phyloP scores from a whole-genome alignment of 805 yeast genomes.

The Ogataea thermomethanolica region DNA sequence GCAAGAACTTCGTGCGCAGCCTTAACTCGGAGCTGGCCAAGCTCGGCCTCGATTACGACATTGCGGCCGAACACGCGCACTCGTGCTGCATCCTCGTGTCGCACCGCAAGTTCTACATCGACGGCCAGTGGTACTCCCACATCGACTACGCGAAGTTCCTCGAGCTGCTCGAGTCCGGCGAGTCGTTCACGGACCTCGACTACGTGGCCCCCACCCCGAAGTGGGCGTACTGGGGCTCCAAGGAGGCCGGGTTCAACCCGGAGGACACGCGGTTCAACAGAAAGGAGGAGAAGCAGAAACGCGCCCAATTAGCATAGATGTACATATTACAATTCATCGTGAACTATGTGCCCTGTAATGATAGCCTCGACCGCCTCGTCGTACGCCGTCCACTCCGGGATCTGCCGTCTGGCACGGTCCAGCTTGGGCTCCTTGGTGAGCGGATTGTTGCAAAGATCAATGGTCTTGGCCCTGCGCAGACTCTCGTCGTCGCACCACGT shows the following conservation, averaged over 20 bases:
- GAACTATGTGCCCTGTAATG: constrained; percentile 3
- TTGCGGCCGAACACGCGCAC: constrained; percentile 95
- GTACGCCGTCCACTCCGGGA: constrained; percentile 74
- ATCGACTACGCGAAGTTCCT: constrained; percentile 79
- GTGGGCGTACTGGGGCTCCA: constrained; percentile 89
- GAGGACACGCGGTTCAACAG: constrained; percentile 68
- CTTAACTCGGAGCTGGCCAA: constrained; percentile 58
- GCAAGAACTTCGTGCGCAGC: constrained; percentile 65
- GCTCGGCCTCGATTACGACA: constrained; percentile 69
- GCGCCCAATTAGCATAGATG: constrained; percentile 6
- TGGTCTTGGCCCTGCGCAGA: constrained; percentile 63
- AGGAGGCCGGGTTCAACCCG: constrained; percentile 86
- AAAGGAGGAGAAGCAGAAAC: constrained; percentile 56
- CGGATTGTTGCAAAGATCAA: constrained; percentile 84
- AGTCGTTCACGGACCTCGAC: constrained; percentile 72
- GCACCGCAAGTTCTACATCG: constrained; percentile 61
- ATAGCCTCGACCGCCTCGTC: constrained; percentile 49
- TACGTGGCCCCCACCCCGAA: constrained; percentile 77
- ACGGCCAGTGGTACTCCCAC: constrained; percentile 83
- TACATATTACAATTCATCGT: constrained; percentile 16
- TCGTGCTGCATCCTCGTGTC: constrained; percentile 90
- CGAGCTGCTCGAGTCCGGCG: constrained; percentile 58
- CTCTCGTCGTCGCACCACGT: constrained; percentile 81
- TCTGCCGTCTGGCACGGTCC: constrained; percentile 68
- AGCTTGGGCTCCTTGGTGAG: constrained; percentile 75